Evolutionary conservation across 192 early-diverging fungal genomes (phyloP), one percentile per base, ranked within the genome.

Genomic region (Dimargaris xerosporica): DNA sequence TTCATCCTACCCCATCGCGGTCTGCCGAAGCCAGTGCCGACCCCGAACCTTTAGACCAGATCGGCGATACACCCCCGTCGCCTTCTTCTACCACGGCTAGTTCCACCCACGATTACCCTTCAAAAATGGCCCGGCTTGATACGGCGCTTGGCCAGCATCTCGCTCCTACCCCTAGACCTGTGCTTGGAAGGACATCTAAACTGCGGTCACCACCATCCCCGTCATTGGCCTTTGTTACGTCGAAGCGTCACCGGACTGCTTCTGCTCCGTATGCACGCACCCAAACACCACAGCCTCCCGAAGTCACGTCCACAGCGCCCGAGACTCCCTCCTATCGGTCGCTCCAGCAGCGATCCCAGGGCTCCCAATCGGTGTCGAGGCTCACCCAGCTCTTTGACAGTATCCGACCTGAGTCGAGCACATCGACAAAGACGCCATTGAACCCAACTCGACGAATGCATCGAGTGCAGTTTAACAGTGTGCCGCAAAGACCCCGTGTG

Each of bases 281-380:
- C 44, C 44, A 16, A 45, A 9, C 44, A 45, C 44, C 44, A 45
- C 44, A 9, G 44, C 44, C 17, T 12, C 44, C 44, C 44, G 10
- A 16, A 45, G 44, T 16, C 44, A 3, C 3, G 3, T 4, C 3
- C 15, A 28, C 21, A 17, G 53, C 28, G 3, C 53, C 53, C 13
- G 56, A 19, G 17, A 42, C 56, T 0, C 56, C 56, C 19, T 59
- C 56, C 16, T 59, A 39, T 34, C 56, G 56, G 1, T 59, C 41
- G 12, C 28, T 59, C 13, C 28, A 42, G 17, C 41, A 19, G 31
- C 10, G 56, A 13, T 31, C 56, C 31, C 30, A 16, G 31, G 41
- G 3, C 15, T 1, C 19, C 28, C 28, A 29, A 29, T 59, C 56
- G 1, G 56, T 59, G 29, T 41, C 28, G 9, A 28, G 56, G 7